Evolutionary conservation across 2,329 filamentous ascomycete species (phyloP), one percentile per base, ranked within the genome.

Genomic region (Scytalidium sp.): DNA sequence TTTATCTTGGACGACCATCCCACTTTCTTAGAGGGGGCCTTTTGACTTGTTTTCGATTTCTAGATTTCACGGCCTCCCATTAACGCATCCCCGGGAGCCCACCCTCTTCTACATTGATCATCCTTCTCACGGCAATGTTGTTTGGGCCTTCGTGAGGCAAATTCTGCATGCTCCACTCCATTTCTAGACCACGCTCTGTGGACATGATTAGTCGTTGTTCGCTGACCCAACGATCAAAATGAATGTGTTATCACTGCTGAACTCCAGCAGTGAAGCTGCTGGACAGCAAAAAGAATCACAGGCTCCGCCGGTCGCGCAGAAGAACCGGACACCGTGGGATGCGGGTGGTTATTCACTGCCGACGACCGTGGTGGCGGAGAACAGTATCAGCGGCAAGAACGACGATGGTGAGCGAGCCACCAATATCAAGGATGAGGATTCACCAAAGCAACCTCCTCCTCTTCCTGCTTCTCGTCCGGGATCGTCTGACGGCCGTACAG

Each of bases 341-440:
- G 64, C 64, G 19, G 64, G 61, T 47, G 65, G 65, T 40, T 67
- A 67, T 57, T 60, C 65, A 51, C 51, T 67, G 41, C 65, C 64
- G 7, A 57, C 66, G 25, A 62, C 63, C 43, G 60, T 55, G 20
- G 40, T 56, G 23, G 52, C 52, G 19, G 56, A 13, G n/a, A 45
- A 11, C 19, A 10, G 20, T 39, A 36, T 5, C 32, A 36, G 11
- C 13, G 23, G 36, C 19, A 25, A 29, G 20, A 22, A 9, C 11
- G 7, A 17, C 10, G n/a, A n/a, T n/a, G n/a, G n/a, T n/a, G n/a
- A n/a, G n/a, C n/a, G n/a, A n/a, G 19, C 43, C 43, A 19, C 17
- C 20, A 19, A n/a, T 19, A 15, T 25, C 4, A 19, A 5, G 11
- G 43, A 45, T 32, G 23, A 29, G 15, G 22, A 23, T 21, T 27